These are phyloP conservation scores for Lolium rigidum DNA, from an alignment of 176 grass and related monocot species.

Conservation along the genomic window DNA sequence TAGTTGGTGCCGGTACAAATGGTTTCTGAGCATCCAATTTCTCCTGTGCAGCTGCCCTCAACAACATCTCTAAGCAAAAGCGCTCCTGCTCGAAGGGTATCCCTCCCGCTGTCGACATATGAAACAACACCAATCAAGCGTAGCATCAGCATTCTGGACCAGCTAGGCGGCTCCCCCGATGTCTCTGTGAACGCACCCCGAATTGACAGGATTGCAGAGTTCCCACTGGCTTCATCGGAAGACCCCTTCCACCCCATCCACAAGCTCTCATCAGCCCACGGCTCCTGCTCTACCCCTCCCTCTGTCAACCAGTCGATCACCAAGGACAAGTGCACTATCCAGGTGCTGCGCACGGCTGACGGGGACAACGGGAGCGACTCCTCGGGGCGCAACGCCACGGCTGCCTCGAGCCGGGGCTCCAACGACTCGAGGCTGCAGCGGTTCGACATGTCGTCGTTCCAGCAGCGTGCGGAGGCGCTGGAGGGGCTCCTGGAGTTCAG, in stretches of 20 bases:
- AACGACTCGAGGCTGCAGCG: slow-evolving; percentile 78
- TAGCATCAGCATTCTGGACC: slow-evolving; percentile 56
- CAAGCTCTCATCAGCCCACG: slow-evolving; percentile 35
- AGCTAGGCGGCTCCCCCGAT: slow-evolving; percentile 63
- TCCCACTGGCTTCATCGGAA: slow-evolving; percentile 72
- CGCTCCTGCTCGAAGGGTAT: slow-evolving; percentile 51
- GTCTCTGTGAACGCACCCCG: slow-evolving; percentile 84
- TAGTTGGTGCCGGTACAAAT: not conserved
- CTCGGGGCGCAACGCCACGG: slow-evolving; percentile 60
- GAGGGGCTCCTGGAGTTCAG: slow-evolving; percentile 95
- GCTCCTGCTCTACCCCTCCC: slow-evolving; percentile 60
- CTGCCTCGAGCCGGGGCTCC: slow-evolving; percentile 66
- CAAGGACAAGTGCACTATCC: slow-evolving; percentile 92
- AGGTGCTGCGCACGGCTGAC: slow-evolving; percentile 57
- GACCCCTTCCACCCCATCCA: slow-evolving; percentile 58
- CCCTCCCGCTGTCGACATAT: slow-evolving; percentile 65
- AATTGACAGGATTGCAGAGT: slow-evolving; percentile 90
- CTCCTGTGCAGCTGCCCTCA: slow-evolving; percentile 36
- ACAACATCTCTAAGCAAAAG: slow-evolving; percentile 42
- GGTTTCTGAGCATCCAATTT: not conserved
- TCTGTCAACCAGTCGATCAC: slow-evolving; percentile 81
- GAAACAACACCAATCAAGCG: slow-evolving; percentile 46
- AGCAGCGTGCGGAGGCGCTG: slow-evolving; percentile 91
- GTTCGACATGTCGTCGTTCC: slow-evolving; percentile 88
- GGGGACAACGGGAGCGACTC: slow-evolving; percentile 63